Evolutionary conservation across 805 yeast genomes (phyloP).

Genomic region (Schwanniomyces polymorphus): DNA sequence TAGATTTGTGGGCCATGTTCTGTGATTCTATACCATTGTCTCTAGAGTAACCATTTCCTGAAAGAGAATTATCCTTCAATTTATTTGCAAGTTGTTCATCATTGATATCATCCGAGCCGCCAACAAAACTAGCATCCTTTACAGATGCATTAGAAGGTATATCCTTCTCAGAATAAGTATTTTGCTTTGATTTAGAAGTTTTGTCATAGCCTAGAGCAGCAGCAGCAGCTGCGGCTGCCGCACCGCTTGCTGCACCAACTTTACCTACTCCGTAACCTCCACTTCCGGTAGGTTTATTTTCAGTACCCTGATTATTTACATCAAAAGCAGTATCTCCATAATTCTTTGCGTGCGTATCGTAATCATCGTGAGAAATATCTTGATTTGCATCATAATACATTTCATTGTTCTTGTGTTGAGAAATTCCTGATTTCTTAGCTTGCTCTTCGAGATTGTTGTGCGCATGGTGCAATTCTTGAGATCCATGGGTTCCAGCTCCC

Average conservation of each 20-base stretch:
- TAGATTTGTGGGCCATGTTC: background rate
- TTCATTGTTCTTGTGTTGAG: background rate
- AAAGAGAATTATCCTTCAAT: background rate
- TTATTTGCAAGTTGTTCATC: background rate
- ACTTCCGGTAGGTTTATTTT: conserved; percentile 20
- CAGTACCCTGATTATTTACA: conserved; percentile 21
- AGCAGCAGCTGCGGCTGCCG: conserved; percentile 9
- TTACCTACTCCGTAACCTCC: conserved; percentile 5
- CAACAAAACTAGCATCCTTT: conserved; percentile 1
- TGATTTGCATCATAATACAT: background rate
- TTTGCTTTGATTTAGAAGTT: background rate
- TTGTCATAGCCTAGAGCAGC: conserved; percentile 7
- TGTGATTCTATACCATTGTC: background rate
- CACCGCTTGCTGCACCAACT: conserved; percentile 5
- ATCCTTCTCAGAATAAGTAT: background rate
- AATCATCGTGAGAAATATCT: background rate
- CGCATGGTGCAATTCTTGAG: background rate
- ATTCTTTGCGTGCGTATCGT: background rate
- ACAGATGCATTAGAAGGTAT: background rate
- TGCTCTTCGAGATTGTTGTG: background rate
- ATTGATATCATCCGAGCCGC: conserved; percentile 1
- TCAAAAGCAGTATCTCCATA: conserved; percentile 10
- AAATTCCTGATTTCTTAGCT: background rate
- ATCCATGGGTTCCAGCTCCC: background rate
- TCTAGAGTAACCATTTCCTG: background rate